phyloP scores from a whole-genome alignment of 345 rosid species.

The Erucastrum elatum region DNA sequence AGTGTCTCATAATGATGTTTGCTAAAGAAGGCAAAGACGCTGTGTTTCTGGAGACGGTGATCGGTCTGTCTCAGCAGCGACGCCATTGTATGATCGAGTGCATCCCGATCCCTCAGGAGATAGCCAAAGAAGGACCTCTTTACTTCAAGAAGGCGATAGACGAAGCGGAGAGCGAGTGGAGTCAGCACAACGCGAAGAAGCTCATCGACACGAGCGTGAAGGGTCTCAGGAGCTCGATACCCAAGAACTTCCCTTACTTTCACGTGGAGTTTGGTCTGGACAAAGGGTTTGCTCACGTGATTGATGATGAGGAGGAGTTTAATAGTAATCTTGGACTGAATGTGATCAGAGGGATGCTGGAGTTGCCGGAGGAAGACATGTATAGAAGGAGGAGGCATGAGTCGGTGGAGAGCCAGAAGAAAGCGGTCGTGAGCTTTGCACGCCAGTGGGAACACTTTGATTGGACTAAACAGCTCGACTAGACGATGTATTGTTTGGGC shows the following conservation, averaged over 20 bases:
- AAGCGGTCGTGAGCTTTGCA: slow-evolving; percentile 55
- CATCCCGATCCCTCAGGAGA: slow-evolving; percentile 67
- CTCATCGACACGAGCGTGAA: slow-evolving; percentile 85
- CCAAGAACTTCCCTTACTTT: slow-evolving; percentile 90
- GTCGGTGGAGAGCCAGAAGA: slow-evolving; percentile 69
- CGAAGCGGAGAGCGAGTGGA: slow-evolving; percentile 98
- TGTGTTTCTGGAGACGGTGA: slow-evolving; percentile 85
- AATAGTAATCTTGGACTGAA: slow-evolving; percentile 80
- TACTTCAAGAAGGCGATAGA: slow-evolving; percentile 96
- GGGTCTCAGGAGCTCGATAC: slow-evolving; percentile 81
- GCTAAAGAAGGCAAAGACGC: slow-evolving; percentile 79
- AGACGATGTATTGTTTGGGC: slow-evolving; percentile 1
- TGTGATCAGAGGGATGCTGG: slow-evolving; percentile 88
- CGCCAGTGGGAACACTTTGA: slow-evolving; percentile 80
- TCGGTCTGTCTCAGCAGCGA: slow-evolving; percentile 76
- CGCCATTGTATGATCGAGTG: slow-evolving; percentile 88
- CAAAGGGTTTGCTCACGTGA: slow-evolving; percentile 87
- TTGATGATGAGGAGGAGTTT: slow-evolving; percentile 86
- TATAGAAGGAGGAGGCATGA: slow-evolving; percentile 63
- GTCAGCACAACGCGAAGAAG: slow-evolving; percentile 94
- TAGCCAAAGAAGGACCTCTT: slow-evolving; percentile 78
- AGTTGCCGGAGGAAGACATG: slow-evolving; percentile 86
- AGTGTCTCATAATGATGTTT: slow-evolving; percentile 90
- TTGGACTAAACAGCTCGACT: slow-evolving; percentile 90
- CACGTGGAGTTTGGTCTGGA: slow-evolving; percentile 87